Base-by-base conservation (phyloP, 352 stramenopile genomes). In the Phytophthora brassicae region DNA sequence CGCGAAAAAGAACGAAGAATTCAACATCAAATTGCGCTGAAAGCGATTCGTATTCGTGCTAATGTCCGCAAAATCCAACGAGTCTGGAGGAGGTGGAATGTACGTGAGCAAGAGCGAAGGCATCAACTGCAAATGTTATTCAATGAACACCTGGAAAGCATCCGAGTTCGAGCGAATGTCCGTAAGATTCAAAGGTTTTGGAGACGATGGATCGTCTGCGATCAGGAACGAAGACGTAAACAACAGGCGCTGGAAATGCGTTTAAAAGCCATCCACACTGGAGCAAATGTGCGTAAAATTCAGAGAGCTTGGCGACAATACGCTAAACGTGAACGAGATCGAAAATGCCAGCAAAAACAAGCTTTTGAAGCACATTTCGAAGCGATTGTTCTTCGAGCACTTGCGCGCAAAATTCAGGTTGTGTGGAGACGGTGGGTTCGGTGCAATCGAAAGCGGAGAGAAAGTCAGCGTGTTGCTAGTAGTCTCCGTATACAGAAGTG, bases 21-120 rank as follows among this genome's bases (percentile, higher is more conserved):
- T 22, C 22, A 57, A 17, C 45, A 59, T 20, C 42, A 56, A 45
- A 0, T 56, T 16, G 51, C 19, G 7, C 6, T 68, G 19, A 19
- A 68, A 22, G 14, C 17, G 14, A 45, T 68, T 20, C 38, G 45
- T 6, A 16, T 20, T 44, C 54, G 47, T 22, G 23, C 54, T 3
- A 60, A 50, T 17, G 46, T 42, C 1, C 56, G 68, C 13, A 59
- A 52, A n/a, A 58, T 77, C n/a, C 72, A 80, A 42, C 6, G 31
- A 4, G 47, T 39, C 12, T 77, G 66, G 62, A 33, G 57, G 31
- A 22, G 17, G 3, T 77, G 65, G 65, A 39, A 50, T 0, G 41
- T 43, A 28, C 48, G 38, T 22, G 49, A 55, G n/a, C 43, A 45
- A 36, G 41, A 35, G 4, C 45, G 35, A 43, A 60, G 19, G 5